Evolutionary conservation across 371 early-diverging fungal species (phyloP).

Genomic region (Mycotypha africana): DNA sequence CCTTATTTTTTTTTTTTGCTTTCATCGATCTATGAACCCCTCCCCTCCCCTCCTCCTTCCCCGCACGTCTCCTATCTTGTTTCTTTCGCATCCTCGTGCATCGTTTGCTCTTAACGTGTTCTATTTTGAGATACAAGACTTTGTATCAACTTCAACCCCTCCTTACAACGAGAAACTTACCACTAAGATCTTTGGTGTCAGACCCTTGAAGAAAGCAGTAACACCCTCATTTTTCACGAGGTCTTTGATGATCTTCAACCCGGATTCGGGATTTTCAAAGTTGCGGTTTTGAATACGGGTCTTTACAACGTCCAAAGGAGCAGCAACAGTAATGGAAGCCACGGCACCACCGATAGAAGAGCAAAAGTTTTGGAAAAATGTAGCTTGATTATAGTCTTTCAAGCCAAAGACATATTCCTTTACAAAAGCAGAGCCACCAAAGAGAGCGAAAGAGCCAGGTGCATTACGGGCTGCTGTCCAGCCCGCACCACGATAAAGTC

Average conservation of each 20-base stretch:
- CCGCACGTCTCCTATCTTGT: too few relatives aligned
- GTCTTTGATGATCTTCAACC: slow-evolving; percentile 77
- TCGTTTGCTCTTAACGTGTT: too few relatives aligned
- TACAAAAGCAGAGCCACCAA: slow-evolving; percentile 93
- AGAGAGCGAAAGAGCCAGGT: slow-evolving; percentile 94
- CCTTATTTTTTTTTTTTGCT: too few relatives aligned
- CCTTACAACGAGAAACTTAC: too few relatives aligned
- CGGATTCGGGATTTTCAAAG: slow-evolving; percentile 85
- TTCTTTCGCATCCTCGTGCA: too few relatives aligned
- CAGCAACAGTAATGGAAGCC: slow-evolving; percentile 92
- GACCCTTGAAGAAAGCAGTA: slow-evolving; percentile 95
- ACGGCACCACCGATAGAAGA: slow-evolving; percentile 94
- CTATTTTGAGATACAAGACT: too few relatives aligned
- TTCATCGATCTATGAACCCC: too few relatives aligned
- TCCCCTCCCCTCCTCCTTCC: too few relatives aligned
- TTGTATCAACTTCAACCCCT: too few relatives aligned
- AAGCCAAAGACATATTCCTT: slow-evolving; percentile 90
- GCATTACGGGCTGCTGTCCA: slow-evolving; percentile 99
- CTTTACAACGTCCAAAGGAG: slow-evolving; percentile 97
- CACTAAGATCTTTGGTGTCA: slow-evolving; percentile 92
- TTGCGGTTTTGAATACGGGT: slow-evolving; percentile 96
- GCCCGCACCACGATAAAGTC: slow-evolving; percentile 91
- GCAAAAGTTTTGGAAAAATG: slow-evolving; percentile 95
- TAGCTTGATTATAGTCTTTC: slow-evolving; percentile 89
- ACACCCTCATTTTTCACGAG: slow-evolving; percentile 92